These are phyloP conservation scores for Nakazawaea pomicola DNA, from an alignment of 805 yeast genomes.

Conservation along the genomic window DNA sequence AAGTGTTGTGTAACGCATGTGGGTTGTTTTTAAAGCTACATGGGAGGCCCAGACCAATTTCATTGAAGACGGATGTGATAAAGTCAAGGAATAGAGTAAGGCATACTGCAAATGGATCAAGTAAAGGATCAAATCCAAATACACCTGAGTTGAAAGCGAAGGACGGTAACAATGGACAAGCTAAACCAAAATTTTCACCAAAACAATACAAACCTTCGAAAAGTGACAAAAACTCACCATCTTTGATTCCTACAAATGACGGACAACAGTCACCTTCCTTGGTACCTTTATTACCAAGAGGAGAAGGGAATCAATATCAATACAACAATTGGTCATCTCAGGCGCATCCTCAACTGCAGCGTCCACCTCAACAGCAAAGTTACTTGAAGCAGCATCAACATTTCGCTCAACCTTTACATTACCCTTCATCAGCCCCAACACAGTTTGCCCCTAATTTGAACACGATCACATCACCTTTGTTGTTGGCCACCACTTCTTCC, in stretches of 20 bases:
- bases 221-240: constrained; percentile 12
- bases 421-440: constrained; percentile 65
- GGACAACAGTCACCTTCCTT: constrained; percentile 29
- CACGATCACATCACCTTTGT: constrained; percentile 59
- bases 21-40: constrained; percentile 86
- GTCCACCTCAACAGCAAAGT: constrained; percentile 13
- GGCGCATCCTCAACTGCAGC: constrained; percentile 12
- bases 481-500: constrained; percentile 46
- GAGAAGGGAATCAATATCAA: constrained; percentile 20
- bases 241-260: neutral
- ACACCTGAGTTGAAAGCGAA: constrained; percentile 55
- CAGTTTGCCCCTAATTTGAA: constrained; percentile 64
- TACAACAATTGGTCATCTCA: constrained; percentile 14
- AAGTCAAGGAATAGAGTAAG: constrained; percentile 85
- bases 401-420: constrained; percentile 52
- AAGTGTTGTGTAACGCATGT: constrained; percentile 91
- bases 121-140: constrained; percentile 36
- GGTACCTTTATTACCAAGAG: constrained; percentile 36
- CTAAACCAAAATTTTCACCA: constrained; percentile 26
- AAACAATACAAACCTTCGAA: constrained; percentile 30
- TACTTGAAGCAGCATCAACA: constrained; percentile 14
- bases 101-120: constrained; percentile 27
- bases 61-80: constrained; percentile 87
- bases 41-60: constrained; percentile 89
- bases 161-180: constrained; percentile 24